Evolutionary conservation across 192 early-diverging fungal genomes (phyloP).

Genomic region (Umbelopsis vinacea): DNA sequence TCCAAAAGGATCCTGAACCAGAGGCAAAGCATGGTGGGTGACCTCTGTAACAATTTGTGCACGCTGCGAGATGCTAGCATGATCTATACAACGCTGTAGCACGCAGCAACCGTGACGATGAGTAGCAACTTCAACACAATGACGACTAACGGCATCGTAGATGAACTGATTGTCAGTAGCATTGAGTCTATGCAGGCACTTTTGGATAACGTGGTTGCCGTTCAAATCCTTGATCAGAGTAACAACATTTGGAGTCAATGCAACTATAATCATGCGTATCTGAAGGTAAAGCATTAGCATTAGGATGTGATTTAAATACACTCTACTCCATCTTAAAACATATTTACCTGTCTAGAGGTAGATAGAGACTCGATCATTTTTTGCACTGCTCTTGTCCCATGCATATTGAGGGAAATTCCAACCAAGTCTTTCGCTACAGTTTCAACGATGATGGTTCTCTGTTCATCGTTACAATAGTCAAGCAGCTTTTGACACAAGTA

Average conservation of each 20-base stretch:
- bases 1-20: constrained; percentile 90
- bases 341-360: constrained; percentile 56
- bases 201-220: constrained; percentile 93
- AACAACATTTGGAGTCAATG: constrained; percentile 73
- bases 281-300: constrained; percentile 33
- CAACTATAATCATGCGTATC: constrained; percentile 68
- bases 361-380: constrained; percentile 86
- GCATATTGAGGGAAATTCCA: constrained; percentile 86
- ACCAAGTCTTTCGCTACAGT: constrained; percentile 75
- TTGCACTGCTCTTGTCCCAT: constrained; percentile 91
- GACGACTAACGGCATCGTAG: constrained; percentile 76
- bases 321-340: too few relatives aligned
- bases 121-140: constrained; percentile 86
- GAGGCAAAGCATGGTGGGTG: constrained; percentile 68
- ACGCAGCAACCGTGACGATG: constrained; percentile 93
- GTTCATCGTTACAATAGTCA: constrained; percentile 78
- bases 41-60: constrained; percentile 78
- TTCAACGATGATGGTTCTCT: constrained; percentile 75
- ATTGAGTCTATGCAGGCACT: constrained; percentile 78
- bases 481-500: constrained; percentile 91
- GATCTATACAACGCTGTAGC: constrained; percentile 88
- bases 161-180: constrained; percentile 87
- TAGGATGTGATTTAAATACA: neutral
- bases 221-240: constrained; percentile 90
- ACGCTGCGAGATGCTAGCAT: constrained; percentile 66